Evolutionary conservation across 108 stramenopile species (phyloP), one percentile per base, ranked within the genome.

Genomic region (Cylindrotheca closterium): DNA sequence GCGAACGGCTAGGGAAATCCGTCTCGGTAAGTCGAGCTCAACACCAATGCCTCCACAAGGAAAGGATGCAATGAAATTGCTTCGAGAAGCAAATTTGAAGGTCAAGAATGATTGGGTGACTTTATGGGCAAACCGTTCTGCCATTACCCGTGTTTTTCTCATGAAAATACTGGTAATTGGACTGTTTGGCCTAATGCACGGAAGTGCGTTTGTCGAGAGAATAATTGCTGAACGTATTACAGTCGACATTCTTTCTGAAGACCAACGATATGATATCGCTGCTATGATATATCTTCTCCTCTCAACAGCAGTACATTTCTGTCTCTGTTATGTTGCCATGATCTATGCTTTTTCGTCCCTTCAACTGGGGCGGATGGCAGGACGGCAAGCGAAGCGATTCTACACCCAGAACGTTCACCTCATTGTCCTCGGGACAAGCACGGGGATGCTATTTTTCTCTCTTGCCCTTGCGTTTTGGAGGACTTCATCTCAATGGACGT

Each of bases 331-430:
- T 50, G 61, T 79, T 12, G 59, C 68, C 4, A 28, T 83, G 31
- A 68, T 83, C 29, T 83, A 83, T 37, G 71, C 75, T 22, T 83
- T 83, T 47, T 58, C 55, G 2, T 56, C 78, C 1, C 47, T 83
- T 25, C 77, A 83, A 54, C 42, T 83, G 19, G 82, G 82, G 17
- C 32, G 46, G 46, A 79, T 78, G 27, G 60, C 82, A 19, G 82
- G 82, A 17, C 34, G 47, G 28, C 63, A 75, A 55, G 67, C 74
- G 18, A 67, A 66, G 48, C 31, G 50, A 26, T 83, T 70, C 55
- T 83, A 79, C 71, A 70, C 74, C 49, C 51, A 69, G n/a, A 60
- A 74, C 23, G 67, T 79, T 0, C 74, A 73, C 25, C 28, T 70
- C 1, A 58, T 49, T 10, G 67, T 76, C n/a, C 71, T 65, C 1